phyloP scores from a whole-genome alignment of 768 basidiomycete genomes.

The Rubroboletus satanas region DNA sequence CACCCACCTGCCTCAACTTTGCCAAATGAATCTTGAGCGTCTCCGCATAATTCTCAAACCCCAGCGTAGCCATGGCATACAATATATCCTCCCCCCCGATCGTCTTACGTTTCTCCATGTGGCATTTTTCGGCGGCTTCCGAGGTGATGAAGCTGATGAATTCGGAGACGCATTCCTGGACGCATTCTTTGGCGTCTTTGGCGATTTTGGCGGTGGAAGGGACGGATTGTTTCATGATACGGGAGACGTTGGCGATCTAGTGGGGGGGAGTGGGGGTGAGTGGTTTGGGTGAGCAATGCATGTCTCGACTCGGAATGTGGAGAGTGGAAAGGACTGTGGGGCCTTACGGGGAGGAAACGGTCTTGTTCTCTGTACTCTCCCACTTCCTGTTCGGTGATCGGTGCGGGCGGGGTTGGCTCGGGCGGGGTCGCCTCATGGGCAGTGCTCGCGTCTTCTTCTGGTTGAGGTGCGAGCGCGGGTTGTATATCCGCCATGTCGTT shows the following conservation, averaged over 20 bases:
- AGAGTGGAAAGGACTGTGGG: background rate
- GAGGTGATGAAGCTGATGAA: conserved; percentile 98
- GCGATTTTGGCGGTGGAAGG: conserved; percentile 92
- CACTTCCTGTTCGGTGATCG: conserved; percentile 89
- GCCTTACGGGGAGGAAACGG: conserved; percentile 78
- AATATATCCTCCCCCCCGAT: conserved; percentile 97
- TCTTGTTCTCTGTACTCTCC: conserved; percentile 96
- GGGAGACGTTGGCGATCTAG: conserved; percentile 92
- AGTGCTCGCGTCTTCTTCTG: conserved; percentile 36
- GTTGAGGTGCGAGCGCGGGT: conserved; percentile 38
- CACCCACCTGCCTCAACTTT: conserved; percentile 73
- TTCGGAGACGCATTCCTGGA: conserved; percentile 97
- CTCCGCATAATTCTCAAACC: conserved; percentile 94
- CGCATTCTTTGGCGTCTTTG: conserved; percentile 97
- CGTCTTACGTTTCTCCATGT: conserved; percentile 94
- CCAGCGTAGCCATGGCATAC: conserved; percentile 88
- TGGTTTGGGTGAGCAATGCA: background rate
- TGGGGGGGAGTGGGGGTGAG: background rate
- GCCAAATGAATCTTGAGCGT: conserved; percentile 89
- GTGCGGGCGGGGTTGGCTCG: conserved; percentile 54
- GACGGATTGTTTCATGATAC: conserved; percentile 93
- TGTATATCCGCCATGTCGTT: conserved; percentile 30
- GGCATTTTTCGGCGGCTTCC: conserved; percentile 93
- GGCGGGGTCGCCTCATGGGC: conserved; percentile 28
- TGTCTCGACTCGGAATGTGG: background rate